Percentiles rank a stretch among this genome's conserved stretches.
Conservation (phyloP, 140 eudicot species). For the Ambrosia hybrid region DNA sequence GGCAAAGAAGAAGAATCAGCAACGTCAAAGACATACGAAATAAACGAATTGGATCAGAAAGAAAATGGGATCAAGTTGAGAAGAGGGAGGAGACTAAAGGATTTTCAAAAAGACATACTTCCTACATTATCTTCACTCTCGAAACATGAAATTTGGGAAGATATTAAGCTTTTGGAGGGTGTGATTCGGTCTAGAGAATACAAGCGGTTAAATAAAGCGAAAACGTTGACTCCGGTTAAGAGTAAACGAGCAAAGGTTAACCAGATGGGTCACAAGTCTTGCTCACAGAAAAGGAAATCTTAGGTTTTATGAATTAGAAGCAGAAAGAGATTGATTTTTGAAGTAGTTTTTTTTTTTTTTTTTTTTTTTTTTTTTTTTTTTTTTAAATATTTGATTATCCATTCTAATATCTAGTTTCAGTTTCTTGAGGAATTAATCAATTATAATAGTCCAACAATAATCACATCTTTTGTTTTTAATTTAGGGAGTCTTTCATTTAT, state of each 20-base stretch:
- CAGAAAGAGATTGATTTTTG: conserved; percentile 29
- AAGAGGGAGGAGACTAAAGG: conserved; percentile 75
- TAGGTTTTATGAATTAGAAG: conserved; percentile 26
- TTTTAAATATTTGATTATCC: background rate
- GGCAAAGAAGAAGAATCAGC: conserved; percentile 49
- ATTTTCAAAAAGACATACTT: conserved; percentile 72
- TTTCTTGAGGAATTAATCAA: background rate
- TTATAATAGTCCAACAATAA: conserved; percentile 15
- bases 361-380: background rate
- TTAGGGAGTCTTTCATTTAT: background rate
- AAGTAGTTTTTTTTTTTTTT: conserved; percentile 20
- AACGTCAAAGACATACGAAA: conserved; percentile 48
- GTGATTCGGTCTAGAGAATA: conserved; percentile 74
- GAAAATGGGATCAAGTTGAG: conserved; percentile 42
- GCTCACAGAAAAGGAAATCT: conserved; percentile 30
- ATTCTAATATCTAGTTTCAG: conserved; percentile 13
- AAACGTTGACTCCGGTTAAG: conserved; percentile 50
- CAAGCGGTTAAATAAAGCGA: conserved; percentile 49
- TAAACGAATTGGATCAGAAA: conserved; percentile 32
- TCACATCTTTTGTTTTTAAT: background rate
- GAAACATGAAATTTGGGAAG: conserved; percentile 66
- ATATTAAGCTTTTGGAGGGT: conserved; percentile 57
- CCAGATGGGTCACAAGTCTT: conserved; percentile 41
- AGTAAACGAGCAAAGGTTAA: conserved; percentile 57
- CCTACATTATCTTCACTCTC: conserved; percentile 63